Evolutionary conservation across 2,329 filamentous ascomycete genomes (phyloP).

Genomic region (Alternaria viburni): DNA sequence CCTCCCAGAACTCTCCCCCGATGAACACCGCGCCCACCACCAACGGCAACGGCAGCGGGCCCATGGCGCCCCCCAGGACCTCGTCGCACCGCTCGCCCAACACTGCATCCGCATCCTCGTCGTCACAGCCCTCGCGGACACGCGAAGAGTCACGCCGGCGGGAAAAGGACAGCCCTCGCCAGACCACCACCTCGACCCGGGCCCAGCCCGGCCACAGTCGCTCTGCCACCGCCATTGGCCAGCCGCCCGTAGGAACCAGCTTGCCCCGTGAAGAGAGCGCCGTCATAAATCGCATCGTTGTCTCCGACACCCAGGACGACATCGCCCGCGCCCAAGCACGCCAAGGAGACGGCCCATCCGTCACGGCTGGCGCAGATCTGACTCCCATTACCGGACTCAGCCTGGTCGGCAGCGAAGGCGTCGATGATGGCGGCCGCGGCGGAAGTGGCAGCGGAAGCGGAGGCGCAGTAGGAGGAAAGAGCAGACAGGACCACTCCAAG

Average conservation of each 20-base stretch:
- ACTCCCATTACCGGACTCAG: conserved; percentile 57
- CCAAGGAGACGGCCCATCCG: conserved; percentile 64
- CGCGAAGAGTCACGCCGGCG: conserved; percentile 53
- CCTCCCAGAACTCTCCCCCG: conserved; percentile 50
- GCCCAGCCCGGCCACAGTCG: conserved; percentile 52
- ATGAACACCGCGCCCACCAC: conserved; percentile 57
- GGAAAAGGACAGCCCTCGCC: conserved; percentile 54
- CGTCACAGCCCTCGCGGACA: conserved; percentile 32
- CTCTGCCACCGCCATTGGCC: conserved; percentile 58
- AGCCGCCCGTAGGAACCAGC: conserved; percentile 58
- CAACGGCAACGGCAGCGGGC: conserved; percentile 61
- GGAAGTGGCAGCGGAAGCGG: conserved; percentile 38
- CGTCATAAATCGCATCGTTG: conserved; percentile 76
- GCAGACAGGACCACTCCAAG: conserved; percentile 65
- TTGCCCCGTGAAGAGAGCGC: conserved; percentile 79
- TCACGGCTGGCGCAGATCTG: conserved; percentile 51
- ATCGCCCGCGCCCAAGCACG: conserved; percentile 74
- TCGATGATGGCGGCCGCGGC: conserved; percentile 55
- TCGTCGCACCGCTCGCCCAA: conserved; percentile 69
- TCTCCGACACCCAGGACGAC: conserved; percentile 77
- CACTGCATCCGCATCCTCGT: conserved; percentile 18
- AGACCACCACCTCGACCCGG: conserved; percentile 36
- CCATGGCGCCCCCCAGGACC: conserved; percentile 77
- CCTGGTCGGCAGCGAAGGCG: conserved; percentile 58
- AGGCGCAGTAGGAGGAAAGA: conserved; percentile 52